Base-by-base conservation (phyloP, 257 asterid genomes). In the Solanum piurae region DNA sequence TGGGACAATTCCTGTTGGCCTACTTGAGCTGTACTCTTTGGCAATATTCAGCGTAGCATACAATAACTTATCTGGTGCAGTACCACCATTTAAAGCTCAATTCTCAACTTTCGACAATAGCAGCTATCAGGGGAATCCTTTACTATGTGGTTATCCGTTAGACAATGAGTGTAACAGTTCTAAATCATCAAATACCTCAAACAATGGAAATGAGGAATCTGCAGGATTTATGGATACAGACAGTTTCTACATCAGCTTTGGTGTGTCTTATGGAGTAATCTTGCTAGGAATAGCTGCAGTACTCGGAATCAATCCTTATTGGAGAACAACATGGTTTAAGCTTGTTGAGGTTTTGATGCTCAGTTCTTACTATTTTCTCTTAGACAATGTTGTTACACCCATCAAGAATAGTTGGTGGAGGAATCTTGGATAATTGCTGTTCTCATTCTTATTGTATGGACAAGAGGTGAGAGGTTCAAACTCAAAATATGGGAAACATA, bases 71-170 rank as follows among this genome's bases (percentile, higher is more conserved):
- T 46, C 74, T 18, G 76, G 88, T 72, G 36, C n/a, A 27, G 38
- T 37, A 46, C 77, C 88, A 75, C 62, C 64, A 4, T 40, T 25
- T 8, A 37, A 86, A 52, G 86, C 4, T 74, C 86, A 86, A 1
- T 58, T 86, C 38, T 12, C 31, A 75, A 86, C 88, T 12, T 86
- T 86, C 29, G 77, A 86, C 44, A 37, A 75, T 55, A 64, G 77
- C 23, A 86, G 88, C 77, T 86, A 86, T 27, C 34, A 76, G 64
- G 88, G 79, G 46, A 86, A 86, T 75, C 86, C 66, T 37, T 31
- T 74, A 6, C 86, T 86, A 75, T 76, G 86, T 86, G 88, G 76
- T 13, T 49, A 21, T 55, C 86, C 86, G 34, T 76, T 86, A 49
- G 49, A 29, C 62, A 20, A 52, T 7, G 18, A 33, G 3, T 55